Conservation (phyloP, 192 early-diverging fungal genomes). For the Podila horticola region DNA sequence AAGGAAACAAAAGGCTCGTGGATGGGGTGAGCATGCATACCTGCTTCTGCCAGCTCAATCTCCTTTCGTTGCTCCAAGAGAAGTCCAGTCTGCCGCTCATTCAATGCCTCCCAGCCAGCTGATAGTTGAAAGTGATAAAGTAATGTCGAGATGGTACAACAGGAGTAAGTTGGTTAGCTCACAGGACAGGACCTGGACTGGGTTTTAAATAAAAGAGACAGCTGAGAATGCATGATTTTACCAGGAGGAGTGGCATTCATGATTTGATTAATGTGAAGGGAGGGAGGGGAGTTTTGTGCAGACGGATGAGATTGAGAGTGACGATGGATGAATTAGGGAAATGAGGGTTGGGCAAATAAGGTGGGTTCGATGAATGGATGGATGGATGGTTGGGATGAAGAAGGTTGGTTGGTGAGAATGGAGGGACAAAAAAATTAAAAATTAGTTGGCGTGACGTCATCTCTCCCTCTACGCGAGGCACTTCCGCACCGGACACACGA, state of each 20-base stretch:
- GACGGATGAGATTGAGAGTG: too few species aligned
- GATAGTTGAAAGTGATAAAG: neutral
- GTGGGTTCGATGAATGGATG: too few species aligned
- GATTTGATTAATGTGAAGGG: neutral
- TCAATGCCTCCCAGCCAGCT: conserved; percentile 53
- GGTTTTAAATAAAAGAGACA: neutral
- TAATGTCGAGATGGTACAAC: neutral
- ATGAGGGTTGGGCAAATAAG: too few species aligned
- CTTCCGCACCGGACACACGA: too few species aligned
- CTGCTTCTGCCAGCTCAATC: conserved; percentile 49
- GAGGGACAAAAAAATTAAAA: too few species aligned
- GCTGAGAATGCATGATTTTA: neutral
- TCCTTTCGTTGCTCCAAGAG: conserved; percentile 41
- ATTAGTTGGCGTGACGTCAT: too few species aligned
- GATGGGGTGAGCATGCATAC: conserved; percentile 4
- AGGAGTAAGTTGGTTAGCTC: neutral
- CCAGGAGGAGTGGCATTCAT: conserved; percentile 27
- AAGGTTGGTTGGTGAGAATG: too few species aligned
- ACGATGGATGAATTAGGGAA: too few species aligned
- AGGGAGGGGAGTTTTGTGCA: too few species aligned
- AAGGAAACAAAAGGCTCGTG: neutral
- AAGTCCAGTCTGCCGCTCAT: conserved; percentile 43
- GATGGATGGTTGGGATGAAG: too few species aligned
- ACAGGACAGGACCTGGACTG: too few species aligned
- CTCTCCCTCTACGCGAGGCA: too few species aligned